These are phyloP conservation scores for Triticum turgidum DNA, from an alignment of 176 grass and related monocot species.

Conservation along the genomic window DNA sequence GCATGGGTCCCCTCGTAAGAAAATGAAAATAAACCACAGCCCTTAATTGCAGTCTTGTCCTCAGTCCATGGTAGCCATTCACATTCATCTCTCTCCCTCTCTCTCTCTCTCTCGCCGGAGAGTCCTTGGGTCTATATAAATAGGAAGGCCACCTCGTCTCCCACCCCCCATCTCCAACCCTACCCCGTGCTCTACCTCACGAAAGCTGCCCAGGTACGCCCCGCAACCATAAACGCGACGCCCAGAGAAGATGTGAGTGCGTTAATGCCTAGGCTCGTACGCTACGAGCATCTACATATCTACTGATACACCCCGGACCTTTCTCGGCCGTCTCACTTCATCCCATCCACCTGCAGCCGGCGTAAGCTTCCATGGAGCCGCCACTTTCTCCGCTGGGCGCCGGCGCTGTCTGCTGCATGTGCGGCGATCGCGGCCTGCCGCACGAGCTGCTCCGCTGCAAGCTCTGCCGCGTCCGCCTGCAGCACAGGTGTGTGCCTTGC, in stretches of 20 bases:
- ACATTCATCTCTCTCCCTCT: not conserved
- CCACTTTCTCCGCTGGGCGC: not conserved
- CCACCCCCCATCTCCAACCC: not conserved
- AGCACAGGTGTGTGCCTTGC: slow-evolving; percentile 53
- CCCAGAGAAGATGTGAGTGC: slow-evolving; percentile 1
- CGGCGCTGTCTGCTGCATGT: slow-evolving; percentile 88
- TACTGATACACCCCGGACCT: not conserved
- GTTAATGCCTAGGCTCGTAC: slow-evolving; percentile 1
- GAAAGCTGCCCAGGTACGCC: not conserved
- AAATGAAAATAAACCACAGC: not conserved
- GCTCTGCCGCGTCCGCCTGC: slow-evolving; percentile 63
- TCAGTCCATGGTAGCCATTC: slow-evolving; percentile 2
- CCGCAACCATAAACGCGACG: not conserved
- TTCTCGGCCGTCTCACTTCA: not conserved
- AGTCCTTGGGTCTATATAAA: slow-evolving; percentile 20
- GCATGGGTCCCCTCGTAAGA: not conserved
- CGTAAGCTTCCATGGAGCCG: not conserved
- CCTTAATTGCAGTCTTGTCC: slow-evolving; percentile 11
- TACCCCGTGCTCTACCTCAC: not conserved
- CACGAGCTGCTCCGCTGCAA: slow-evolving; percentile 77
- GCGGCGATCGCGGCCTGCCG: slow-evolving; percentile 75
- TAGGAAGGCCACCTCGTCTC: not conserved
- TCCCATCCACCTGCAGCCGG: not conserved
- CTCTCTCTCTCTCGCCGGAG: not conserved
- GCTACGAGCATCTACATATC: not conserved